Evolutionary conservation across 495 filamentous ascomycete genomes (phyloP).

Genomic region (Tuber melanosporum): DNA sequence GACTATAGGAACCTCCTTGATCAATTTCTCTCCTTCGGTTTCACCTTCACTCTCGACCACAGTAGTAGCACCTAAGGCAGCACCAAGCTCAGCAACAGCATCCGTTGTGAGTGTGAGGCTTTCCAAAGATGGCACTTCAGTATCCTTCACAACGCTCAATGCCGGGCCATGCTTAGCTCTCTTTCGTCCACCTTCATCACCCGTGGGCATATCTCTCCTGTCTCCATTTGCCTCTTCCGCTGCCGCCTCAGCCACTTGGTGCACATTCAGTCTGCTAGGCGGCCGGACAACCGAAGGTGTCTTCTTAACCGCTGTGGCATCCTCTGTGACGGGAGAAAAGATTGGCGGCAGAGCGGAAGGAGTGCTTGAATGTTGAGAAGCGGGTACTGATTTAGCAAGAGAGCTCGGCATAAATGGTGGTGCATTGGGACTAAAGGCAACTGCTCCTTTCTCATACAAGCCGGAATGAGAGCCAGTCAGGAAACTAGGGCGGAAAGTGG

Average conservation of each 20-base stretch:
- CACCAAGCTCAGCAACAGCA: slow-evolving; percentile 15
- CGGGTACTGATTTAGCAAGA: slow-evolving; percentile 41
- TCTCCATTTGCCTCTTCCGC: slow-evolving; percentile 22
- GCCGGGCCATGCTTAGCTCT: slow-evolving; percentile 35
- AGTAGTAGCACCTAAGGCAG: slow-evolving; percentile 14
- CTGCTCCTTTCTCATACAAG: slow-evolving; percentile 45
- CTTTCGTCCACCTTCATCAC: slow-evolving; percentile 33
- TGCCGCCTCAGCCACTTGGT: slow-evolving; percentile 18
- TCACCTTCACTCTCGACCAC: slow-evolving; percentile 26
- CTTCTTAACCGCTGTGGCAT: slow-evolving; percentile 53
- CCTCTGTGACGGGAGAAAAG: slow-evolving; percentile 70
- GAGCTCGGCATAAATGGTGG: slow-evolving; percentile 67
- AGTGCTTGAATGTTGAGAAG: slow-evolving; percentile 45
- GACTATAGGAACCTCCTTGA: slow-evolving; percentile 16
- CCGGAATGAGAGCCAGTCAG: slow-evolving; percentile 67
- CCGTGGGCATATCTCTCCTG: slow-evolving; percentile 24
- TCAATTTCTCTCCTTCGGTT: slow-evolving; percentile 23
- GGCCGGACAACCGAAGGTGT: slow-evolving; percentile 75
- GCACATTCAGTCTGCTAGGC: slow-evolving; percentile 43
- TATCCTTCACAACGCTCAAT: slow-evolving; percentile 25
- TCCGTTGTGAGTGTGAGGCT: slow-evolving; percentile 22
- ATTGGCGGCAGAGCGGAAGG: slow-evolving; percentile 49
- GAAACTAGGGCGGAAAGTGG: slow-evolving; percentile 61
- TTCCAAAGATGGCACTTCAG: slow-evolving; percentile 31
- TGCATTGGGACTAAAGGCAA: slow-evolving; percentile 73